phyloP scores from a whole-genome alignment of 768 basidiomycete genomes.

The Hydnum rufescens region DNA sequence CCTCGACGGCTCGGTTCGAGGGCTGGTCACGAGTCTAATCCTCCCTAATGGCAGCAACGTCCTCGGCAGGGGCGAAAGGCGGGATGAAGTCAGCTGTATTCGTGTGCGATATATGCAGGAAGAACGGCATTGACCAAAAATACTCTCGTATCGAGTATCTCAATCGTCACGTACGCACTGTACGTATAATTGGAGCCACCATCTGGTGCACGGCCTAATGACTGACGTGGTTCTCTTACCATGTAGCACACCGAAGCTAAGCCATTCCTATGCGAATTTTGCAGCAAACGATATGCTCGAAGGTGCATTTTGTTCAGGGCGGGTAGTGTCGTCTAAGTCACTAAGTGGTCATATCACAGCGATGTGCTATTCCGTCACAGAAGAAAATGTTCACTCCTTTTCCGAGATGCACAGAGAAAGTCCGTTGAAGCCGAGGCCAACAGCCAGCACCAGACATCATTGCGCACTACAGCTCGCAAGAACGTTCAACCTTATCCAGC shows the following conservation, averaged over 20 bases:
- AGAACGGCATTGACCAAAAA: slow-evolving; percentile 8
- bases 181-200: slow-evolving; percentile 10
- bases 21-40: too few species aligned
- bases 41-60: too few species aligned
- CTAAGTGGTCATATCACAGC: slow-evolving; percentile 9
- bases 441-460: too few species aligned
- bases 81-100: neutral
- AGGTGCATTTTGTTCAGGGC: slow-evolving; percentile 12
- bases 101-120: neutral
- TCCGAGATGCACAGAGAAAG: too few species aligned
- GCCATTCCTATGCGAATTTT: slow-evolving; percentile 20
- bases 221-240: neutral
- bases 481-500: too few species aligned
- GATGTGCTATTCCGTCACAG: slow-evolving; percentile 21
- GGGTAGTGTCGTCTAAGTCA: neutral
- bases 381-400: slow-evolving; percentile 17
- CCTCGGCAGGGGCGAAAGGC: neutral
- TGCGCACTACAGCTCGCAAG: too few species aligned
- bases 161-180: slow-evolving; percentile 20
- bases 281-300: slow-evolving; percentile 20
- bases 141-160: slow-evolving; percentile 22
- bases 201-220: neutral
- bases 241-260: slow-evolving; percentile 19
- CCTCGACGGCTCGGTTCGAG: too few species aligned
- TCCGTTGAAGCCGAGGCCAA: too few species aligned